These are phyloP conservation scores for Avena eriantha DNA, from an alignment of 176 grass and related monocot genomes.

Conservation along the genomic window DNA sequence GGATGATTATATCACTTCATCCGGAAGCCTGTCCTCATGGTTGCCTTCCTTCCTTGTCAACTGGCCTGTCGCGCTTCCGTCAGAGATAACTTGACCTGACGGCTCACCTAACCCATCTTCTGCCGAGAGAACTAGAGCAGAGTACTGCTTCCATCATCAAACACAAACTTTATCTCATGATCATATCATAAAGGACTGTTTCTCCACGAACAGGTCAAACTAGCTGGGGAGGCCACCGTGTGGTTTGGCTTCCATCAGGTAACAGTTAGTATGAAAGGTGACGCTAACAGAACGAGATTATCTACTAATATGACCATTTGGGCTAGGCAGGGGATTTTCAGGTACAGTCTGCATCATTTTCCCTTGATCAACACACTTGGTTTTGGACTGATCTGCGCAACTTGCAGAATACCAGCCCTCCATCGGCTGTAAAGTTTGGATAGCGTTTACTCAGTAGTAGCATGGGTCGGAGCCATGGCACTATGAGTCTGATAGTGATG, in stretches of 20 bases:
- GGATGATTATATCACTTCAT: background rate
- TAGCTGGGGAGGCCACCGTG: background rate
- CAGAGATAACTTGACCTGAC: background rate
- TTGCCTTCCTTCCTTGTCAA: background rate
- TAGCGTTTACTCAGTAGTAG: background rate
- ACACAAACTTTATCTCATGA: background rate
- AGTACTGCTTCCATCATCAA: background rate
- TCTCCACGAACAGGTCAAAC: background rate
- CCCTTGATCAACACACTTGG: background rate
- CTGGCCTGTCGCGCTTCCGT: background rate
- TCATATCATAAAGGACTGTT: background rate
- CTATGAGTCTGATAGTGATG: background rate
- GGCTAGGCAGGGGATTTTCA: background rate
- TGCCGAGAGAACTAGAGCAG: background rate
- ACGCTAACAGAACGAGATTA: background rate
- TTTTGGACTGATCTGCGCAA: background rate
- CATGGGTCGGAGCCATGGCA: background rate
- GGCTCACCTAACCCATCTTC: constrained; percentile 14
- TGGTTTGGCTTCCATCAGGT: background rate
- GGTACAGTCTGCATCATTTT: background rate
- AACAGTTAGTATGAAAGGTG: background rate
- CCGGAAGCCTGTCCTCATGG: background rate
- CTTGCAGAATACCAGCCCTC: background rate
- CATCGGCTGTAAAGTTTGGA: background rate
- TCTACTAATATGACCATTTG: background rate